Evolutionary conservation across 495 filamentous ascomycete species (phyloP).

Genomic region (Penicillium antarcticum): DNA sequence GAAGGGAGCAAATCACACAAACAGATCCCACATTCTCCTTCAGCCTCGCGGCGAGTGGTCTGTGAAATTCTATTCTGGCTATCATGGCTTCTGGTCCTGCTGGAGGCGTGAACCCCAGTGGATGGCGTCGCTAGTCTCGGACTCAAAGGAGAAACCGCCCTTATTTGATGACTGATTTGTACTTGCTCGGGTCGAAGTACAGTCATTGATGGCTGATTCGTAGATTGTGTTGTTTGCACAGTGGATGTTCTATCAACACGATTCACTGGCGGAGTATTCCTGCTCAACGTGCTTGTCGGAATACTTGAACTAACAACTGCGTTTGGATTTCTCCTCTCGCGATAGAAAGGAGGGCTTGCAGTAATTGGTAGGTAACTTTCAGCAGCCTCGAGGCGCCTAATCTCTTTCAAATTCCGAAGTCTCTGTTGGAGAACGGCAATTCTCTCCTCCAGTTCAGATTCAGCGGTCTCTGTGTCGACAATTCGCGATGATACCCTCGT

Average conservation of each 20-base stretch:
- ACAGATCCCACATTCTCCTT: conserved; percentile 74
- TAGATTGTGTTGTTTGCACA: neutral
- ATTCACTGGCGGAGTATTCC: neutral
- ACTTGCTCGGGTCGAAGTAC: neutral
- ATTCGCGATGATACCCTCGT: neutral
- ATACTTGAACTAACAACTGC: neutral
- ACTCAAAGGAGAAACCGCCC: neutral
- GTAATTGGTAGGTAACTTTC: neutral
- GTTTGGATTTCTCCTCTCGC: neutral
- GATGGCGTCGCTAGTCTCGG: neutral
- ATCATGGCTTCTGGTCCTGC: neutral
- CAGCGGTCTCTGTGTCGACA: neutral
- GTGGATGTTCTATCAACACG: neutral
- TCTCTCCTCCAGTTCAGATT: neutral
- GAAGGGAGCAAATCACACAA: conserved; percentile 24
- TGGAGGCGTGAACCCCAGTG: neutral
- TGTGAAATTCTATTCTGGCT: neutral
- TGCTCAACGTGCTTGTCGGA: neutral
- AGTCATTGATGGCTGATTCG: neutral
- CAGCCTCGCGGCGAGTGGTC: conserved; percentile 46
- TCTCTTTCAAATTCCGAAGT: neutral
- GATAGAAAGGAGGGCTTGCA: neutral
- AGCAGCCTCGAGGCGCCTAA: neutral
- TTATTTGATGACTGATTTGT: neutral
- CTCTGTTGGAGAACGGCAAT: neutral